Base-by-base conservation (phyloP, 306 rosid species). In the Pyrus betulifolia region DNA sequence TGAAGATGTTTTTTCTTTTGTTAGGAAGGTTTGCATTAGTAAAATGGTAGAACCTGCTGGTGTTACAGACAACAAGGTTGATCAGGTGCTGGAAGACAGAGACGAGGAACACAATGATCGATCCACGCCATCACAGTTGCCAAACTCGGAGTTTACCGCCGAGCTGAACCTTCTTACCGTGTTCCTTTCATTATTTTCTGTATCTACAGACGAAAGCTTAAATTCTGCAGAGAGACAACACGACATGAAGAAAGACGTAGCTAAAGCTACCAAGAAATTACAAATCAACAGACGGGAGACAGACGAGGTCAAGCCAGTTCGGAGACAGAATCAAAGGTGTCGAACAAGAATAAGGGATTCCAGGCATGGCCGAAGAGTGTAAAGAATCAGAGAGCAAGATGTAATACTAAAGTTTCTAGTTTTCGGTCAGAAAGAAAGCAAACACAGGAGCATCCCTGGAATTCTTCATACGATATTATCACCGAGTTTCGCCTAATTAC, bases 101-200 rank as follows among this genome's bases (percentile, higher is more conserved):
- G 81, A 15, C 61, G 80, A 64, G 55, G 80, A 74, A 42, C 60
- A 73, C 28, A 52, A 71, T 35, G 80, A 6, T 66, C 21, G 31
- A 44, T 30, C 23, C 33, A n/a, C 17, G 45, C 7, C 70, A 23
- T 70, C 80, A 22, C 76, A 55, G 4, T 27, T 22, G n/a, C 69
- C 80, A 19, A 71, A 81, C 72, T 49, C 84, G 6, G 54, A 74
- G 18, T 79, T 80, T 59, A 45, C 75, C 46, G 71, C 77, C 0
- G 92, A 86, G 40, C 61, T 88, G 66, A 88, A 90, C 70, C 85
- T 83, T 74, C 59, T 90, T n/a, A 49, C 82, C 40, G 87, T 90
- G 76, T 31, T 82, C n/a, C 81, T 85, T 60, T 88, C 92, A 0
- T 70, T 82, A 8, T 8, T 72, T 70, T 76, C 87, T 49, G 31